Conservation (phyloP, 805 yeast genomes). For the Wickerhamia fluorescens region DNA sequence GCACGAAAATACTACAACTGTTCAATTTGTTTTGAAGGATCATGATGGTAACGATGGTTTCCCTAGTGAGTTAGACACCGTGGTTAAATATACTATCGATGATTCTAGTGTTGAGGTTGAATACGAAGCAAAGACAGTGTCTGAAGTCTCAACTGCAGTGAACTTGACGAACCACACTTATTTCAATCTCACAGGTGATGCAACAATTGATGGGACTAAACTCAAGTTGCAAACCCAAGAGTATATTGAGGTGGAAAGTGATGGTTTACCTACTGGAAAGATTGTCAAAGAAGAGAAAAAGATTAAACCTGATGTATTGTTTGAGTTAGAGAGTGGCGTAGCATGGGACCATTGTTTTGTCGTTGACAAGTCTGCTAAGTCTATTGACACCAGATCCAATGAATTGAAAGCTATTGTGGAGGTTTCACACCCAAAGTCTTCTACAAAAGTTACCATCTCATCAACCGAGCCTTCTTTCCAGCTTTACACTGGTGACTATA, state of each 20-base stretch:
- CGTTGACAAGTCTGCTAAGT: slow-evolving; percentile 24
- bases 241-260: slow-evolving; percentile 35
- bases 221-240: slow-evolving; percentile 31
- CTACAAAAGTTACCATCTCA: slow-evolving; percentile 32
- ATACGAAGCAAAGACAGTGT: slow-evolving; percentile 34
- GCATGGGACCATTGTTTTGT: slow-evolving; percentile 44
- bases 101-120: slow-evolving; percentile 39
- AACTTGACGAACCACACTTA: slow-evolving; percentile 59
- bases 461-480: slow-evolving; percentile 66
- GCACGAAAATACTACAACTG: slow-evolving; percentile 20
- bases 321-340: neutral
- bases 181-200: slow-evolving; percentile 39
- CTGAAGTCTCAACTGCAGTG: slow-evolving; percentile 40
- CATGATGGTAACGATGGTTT: slow-evolving; percentile 47
- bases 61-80: slow-evolving; percentile 49
- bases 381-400: slow-evolving; percentile 42
- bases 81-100: slow-evolving; percentile 40
- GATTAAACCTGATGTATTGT: slow-evolving; percentile 13
- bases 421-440: slow-evolving; percentile 40
- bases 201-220: slow-evolving; percentile 24
- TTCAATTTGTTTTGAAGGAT: slow-evolving; percentile 38
- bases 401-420: slow-evolving; percentile 31
- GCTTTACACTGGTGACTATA: slow-evolving; percentile 54
- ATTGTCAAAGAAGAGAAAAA: slow-evolving; percentile 18
- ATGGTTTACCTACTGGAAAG: slow-evolving; percentile 42